Evolutionary conservation across 2,329 filamentous ascomycete species (phyloP), one percentile per base, ranked within the genome.

Genomic region (Aschersonia sp.): DNA sequence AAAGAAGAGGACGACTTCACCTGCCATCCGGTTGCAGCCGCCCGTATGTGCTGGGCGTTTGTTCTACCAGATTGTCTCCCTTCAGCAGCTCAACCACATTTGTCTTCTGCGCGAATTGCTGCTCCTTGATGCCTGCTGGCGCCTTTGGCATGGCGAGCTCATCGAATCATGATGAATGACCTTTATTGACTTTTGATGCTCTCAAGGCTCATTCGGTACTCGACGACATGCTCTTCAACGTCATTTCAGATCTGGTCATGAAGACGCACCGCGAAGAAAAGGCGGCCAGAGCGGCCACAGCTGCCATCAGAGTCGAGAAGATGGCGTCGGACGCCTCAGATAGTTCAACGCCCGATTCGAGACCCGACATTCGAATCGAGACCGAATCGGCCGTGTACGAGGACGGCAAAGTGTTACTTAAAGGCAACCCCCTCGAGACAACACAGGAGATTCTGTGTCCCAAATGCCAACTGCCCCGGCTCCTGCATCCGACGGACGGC

Each of bases 231-330:
- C 69, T 91, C 52, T 80, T 84, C 68, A 89, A 86, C 63, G 76
- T 89, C 58, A 74, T 89, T 55, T 82, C 85, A 63, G 83, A 86
- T 61, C 72, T 87, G 46, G 71, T 87, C 53, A 73, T 88, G 58
- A 78, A 85, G 61, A 80, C 79, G 41, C 86, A 91, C 62, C 83
- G 82, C 54, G 77, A 85, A 55, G 86, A 91, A 67, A 89, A 89
- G 69, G 77, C 80, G 53, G 78, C 85, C 47, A 79, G 82, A 61
- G 79, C 80, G 56, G 67, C 76, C 53, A 75, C 82, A 51, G 74
- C 83, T 56, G 73, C 79, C 53, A 81, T 83, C 55, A 69, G 72
- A 45, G 74, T 82, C 58, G 78, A 83, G 63, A 80, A 82, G 58
- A 63, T 79, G 53, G 76, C 75, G 46, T 67, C 71, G 53, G 73